Evolutionary conservation across 257 asterid species (phyloP).

Genomic region (Jaltomata sinuosa): DNA sequence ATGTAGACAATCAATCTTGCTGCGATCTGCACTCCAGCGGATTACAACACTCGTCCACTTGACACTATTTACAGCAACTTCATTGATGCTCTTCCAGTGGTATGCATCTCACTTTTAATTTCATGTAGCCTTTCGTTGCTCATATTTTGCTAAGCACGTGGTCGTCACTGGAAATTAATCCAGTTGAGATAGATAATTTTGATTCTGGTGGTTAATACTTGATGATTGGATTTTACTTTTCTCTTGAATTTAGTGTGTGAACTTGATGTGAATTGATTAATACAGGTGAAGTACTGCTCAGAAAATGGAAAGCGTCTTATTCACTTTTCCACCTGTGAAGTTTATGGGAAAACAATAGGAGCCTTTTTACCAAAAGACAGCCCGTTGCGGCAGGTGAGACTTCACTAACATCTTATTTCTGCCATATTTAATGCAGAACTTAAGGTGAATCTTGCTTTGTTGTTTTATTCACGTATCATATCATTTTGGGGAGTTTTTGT

Average conservation of each 20-base stretch:
- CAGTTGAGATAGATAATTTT: background rate
- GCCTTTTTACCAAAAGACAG: conserved; percentile 74
- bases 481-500: background rate
- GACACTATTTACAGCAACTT: conserved; percentile 93
- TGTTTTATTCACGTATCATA: background rate
- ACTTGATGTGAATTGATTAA: conserved; percentile 2
- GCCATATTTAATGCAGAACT: background rate
- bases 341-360: conserved; percentile 87
- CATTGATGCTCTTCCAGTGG: conserved; percentile 90
- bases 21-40: conserved; percentile 95
- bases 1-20: conserved; percentile 74
- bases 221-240: background rate
- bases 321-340: conserved; percentile 90
- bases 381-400: conserved; percentile 65
- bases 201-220: background rate
- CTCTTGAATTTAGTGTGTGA: background rate
- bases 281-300: conserved; percentile 83
- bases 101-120: conserved; percentile 14
- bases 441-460: background rate
- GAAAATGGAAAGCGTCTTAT: conserved; percentile 82
- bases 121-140: background rate
- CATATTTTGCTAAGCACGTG: background rate
- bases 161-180: background rate
- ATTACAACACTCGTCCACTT: conserved; percentile 88
- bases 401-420: conserved; percentile 9